Percentiles rank a stretch among this genome's conserved stretches.
Evolutionary conservation across 2,329 filamentous ascomycete species (phyloP).

Genomic region (Paecilomyces fulvus): DNA sequence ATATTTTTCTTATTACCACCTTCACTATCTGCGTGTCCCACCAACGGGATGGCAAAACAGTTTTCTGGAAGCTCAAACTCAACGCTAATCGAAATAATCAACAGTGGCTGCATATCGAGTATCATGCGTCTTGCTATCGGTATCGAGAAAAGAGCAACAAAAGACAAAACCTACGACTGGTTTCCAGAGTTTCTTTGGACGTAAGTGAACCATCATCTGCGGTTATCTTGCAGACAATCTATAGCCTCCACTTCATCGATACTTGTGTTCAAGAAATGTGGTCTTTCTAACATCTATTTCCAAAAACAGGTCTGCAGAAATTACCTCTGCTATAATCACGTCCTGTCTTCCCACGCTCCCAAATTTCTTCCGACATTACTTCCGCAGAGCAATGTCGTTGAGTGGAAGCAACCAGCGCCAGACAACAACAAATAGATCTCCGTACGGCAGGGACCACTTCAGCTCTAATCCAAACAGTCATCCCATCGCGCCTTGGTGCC

Average conservation of each 20-base stretch:
- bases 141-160: slow-evolving; percentile 8
- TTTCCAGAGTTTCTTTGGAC: slow-evolving; percentile 19
- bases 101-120: slow-evolving; percentile 15
- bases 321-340: slow-evolving; percentile 17
- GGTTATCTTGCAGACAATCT: background rate
- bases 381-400: slow-evolving; percentile 6
- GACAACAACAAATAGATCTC: background rate
- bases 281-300: background rate
- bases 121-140: slow-evolving; percentile 16
- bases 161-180: slow-evolving; percentile 16
- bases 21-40: background rate
- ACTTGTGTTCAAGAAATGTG: too few relatives aligned
- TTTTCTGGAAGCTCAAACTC: background rate
- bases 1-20: background rate
- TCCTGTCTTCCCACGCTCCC: slow-evolving; percentile 16
- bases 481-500: background rate
- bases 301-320: slow-evolving; percentile 13
- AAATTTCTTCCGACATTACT: slow-evolving; percentile 14
- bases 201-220: slow-evolving; percentile 7
- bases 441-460: background rate
- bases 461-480: background rate
- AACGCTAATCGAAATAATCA: background rate
- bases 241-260: too few relatives aligned
- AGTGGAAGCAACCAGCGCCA: background rate
- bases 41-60: background rate